phyloP scores from a whole-genome alignment of 768 basidiomycete genomes.

The Termitomyces sp. region DNA sequence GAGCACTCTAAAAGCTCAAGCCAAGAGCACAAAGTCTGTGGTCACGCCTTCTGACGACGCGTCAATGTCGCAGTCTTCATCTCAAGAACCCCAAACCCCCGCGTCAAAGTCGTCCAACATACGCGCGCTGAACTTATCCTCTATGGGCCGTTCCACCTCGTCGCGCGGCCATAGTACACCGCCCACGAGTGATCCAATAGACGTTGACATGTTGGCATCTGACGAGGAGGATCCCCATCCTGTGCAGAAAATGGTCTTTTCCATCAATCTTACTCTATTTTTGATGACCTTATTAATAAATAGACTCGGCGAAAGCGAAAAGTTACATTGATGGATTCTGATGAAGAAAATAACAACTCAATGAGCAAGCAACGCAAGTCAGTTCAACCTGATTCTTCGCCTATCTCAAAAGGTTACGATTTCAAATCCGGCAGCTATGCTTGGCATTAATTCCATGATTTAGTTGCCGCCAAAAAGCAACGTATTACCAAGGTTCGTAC shows the following conservation, averaged over 20 bases:
- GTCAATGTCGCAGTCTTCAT: constrained; percentile 23
- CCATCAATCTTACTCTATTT: not conserved
- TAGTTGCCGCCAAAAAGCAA: constrained; percentile 51
- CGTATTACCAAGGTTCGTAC: constrained; percentile 43
- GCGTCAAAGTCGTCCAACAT: constrained; percentile 26
- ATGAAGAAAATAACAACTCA: constrained; percentile 35
- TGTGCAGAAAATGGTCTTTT: constrained; percentile 13
- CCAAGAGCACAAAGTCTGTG: constrained; percentile 12
- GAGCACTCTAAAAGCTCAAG: constrained; percentile 15
- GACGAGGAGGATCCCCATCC: constrained; percentile 35
- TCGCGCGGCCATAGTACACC: constrained; percentile 56
- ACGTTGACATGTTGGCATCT: constrained; percentile 65
- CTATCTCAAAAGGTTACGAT: constrained; percentile 27
- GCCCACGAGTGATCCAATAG: constrained; percentile 73
- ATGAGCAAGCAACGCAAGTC: constrained; percentile 18
- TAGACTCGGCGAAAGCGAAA: constrained; percentile 58
- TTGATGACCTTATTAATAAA: not conserved
- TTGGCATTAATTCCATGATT: constrained; percentile 5
- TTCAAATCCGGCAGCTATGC: not conserved
- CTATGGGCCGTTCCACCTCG: constrained; percentile 34
- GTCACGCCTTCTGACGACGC: constrained; percentile 20
- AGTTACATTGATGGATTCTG: constrained; percentile 62
- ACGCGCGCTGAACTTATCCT: constrained; percentile 30
- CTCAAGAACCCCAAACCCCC: constrained; percentile 35
- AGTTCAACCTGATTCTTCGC: constrained; percentile 31